These are phyloP conservation scores for Entomortierella beljakovae DNA, from an alignment of 192 early-diverging fungal species.

Conservation along the genomic window DNA sequence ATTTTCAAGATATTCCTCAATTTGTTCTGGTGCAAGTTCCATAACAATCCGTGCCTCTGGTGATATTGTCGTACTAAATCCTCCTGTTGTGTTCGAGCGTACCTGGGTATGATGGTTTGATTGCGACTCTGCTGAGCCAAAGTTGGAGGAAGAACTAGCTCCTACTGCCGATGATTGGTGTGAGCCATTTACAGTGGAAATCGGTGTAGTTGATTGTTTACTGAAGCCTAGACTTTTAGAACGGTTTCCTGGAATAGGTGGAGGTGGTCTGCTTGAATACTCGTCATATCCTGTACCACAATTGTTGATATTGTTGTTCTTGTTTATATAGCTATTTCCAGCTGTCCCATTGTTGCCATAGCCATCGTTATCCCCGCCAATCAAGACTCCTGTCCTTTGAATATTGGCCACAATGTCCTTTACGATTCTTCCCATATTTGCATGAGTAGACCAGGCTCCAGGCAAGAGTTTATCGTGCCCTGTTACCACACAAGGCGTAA, in stretches of 20 bases:
- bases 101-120: conserved; percentile 11
- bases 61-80: conserved; percentile 12
- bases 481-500: conserved; percentile 51
- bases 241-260: conserved; percentile 41
- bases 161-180: background rate
- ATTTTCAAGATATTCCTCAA: conserved; percentile 43
- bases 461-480: conserved; percentile 57
- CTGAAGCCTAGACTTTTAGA: conserved; percentile 33
- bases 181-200: conserved; percentile 26
- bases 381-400: conserved; percentile 46
- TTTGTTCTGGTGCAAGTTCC: conserved; percentile 22
- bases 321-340: conserved; percentile 15
- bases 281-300: conserved; percentile 51
- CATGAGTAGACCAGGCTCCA: conserved; percentile 54
- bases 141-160: background rate
- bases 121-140: background rate
- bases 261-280: conserved; percentile 49
- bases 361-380: conserved; percentile 22
- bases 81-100: background rate
- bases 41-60: conserved; percentile 35
- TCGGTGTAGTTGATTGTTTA: conserved; percentile 1
- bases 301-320: conserved; percentile 17
- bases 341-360: conserved; percentile 12
- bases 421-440: conserved; percentile 63
- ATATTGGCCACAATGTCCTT: conserved; percentile 64